These are phyloP conservation scores for Rubia peregrina DNA, from an alignment of 305 asterid genomes.

Conservation along the genomic window DNA sequence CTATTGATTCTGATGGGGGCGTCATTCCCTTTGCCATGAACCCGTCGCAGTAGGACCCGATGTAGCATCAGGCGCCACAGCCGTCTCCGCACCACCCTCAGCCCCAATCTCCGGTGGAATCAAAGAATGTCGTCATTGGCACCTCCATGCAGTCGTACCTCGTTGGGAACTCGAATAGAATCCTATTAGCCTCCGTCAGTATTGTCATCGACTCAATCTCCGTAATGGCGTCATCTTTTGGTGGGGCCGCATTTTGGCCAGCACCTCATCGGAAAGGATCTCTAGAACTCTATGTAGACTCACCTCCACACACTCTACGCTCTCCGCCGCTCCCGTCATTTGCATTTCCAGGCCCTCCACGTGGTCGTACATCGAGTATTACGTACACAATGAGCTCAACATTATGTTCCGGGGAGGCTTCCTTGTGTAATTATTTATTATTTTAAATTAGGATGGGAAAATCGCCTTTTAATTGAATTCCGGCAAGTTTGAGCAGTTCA, in stretches of 20 bases:
- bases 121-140: slow-evolving; percentile 83
- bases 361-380: slow-evolving; percentile 88
- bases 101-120: slow-evolving; percentile 76
- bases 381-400: slow-evolving; percentile 51
- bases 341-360: slow-evolving; percentile 75
- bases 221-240: slow-evolving; percentile 64
- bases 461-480: too few relatives aligned
- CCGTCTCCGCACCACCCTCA: too few relatives aligned
- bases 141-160: slow-evolving; percentile 87
- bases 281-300: slow-evolving; percentile 67
- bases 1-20: too few relatives aligned
- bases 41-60: too few relatives aligned
- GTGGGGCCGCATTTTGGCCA: slow-evolving; percentile 65
- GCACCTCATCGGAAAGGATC: slow-evolving; percentile 52
- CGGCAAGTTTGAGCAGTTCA: too few relatives aligned
- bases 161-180: slow-evolving; percentile 78
- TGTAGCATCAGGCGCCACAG: too few relatives aligned
- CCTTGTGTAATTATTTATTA: neutral
- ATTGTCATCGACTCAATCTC: slow-evolving; percentile 49
- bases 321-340: slow-evolving; percentile 61
- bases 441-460: too few relatives aligned
- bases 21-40: too few relatives aligned
- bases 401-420: slow-evolving; percentile 20
- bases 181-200: slow-evolving; percentile 60
- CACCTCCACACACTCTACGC: slow-evolving; percentile 59